phyloP scores from a whole-genome alignment of 2,329 filamentous ascomycete genomes.

The Diaporthe humulicola region DNA sequence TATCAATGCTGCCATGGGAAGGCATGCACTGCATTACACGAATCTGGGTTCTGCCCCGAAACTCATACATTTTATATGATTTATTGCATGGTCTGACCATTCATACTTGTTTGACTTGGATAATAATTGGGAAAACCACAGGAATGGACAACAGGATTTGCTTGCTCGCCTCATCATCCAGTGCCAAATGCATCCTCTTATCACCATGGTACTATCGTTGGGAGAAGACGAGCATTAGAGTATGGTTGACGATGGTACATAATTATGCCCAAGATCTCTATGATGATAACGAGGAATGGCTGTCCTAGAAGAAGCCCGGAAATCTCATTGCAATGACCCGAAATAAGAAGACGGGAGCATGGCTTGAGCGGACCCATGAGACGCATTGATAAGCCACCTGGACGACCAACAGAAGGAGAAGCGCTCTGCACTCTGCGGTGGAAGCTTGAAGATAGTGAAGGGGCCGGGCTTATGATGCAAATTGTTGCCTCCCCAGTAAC shows the following conservation, averaged over 20 bases:
- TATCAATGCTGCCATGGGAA: too few species aligned
- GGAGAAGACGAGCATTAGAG: neutral
- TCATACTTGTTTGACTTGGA: neutral
- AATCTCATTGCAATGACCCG: too few species aligned
- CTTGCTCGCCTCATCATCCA: neutral
- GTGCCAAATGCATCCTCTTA: neutral
- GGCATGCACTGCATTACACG: neutral
- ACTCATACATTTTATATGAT: neutral
- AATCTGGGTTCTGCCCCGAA: neutral
- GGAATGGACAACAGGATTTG: neutral
- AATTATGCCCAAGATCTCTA: too few species aligned
- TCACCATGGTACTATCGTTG: neutral
- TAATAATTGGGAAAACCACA: neutral
- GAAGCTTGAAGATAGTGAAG: neutral
- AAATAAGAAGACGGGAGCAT: neutral
- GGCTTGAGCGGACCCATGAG: neutral
- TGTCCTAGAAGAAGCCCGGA: neutral
- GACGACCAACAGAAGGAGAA: neutral
- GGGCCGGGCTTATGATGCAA: neutral
- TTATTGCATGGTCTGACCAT: neutral
- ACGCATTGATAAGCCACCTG: neutral
- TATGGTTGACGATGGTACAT: neutral
- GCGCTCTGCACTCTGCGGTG: too few species aligned
- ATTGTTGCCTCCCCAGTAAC: neutral
- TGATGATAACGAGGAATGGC: neutral